phyloP scores from a whole-genome alignment of 2,329 filamentous ascomycete species.

The Fusarium paranaense region DNA sequence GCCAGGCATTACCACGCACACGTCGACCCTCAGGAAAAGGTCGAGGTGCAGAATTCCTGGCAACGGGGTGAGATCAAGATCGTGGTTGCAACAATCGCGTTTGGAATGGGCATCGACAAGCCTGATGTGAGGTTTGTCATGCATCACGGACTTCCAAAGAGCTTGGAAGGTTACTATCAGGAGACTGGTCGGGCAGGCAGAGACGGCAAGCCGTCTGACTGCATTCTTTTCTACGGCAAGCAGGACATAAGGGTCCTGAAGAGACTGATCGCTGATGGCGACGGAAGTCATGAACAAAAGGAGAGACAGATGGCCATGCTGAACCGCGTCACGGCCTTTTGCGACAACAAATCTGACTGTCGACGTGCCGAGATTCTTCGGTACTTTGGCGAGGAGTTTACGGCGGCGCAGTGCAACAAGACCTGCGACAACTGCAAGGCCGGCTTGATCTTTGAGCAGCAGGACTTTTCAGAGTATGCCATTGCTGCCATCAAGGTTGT shows the following conservation, averaged over 20 bases:
- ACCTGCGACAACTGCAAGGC: slow-evolving; percentile 92
- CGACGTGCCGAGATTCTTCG: slow-evolving; percentile 86
- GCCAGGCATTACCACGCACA: slow-evolving; percentile 90
- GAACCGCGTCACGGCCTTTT: slow-evolving; percentile 85
- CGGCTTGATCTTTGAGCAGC: slow-evolving; percentile 74
- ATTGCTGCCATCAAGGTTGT: slow-evolving; percentile 77
- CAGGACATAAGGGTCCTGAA: slow-evolving; percentile 79
- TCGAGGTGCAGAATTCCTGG: slow-evolving; percentile 81
- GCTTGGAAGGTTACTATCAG: slow-evolving; percentile 97
- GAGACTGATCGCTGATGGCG: slow-evolving; percentile 85
- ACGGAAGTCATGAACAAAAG: slow-evolving; percentile 82
- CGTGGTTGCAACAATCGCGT: slow-evolving; percentile 97
- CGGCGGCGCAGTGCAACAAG: slow-evolving; percentile 74
- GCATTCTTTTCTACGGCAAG: slow-evolving; percentile 90
- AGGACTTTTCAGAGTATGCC: slow-evolving; percentile 83
- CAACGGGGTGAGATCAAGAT: slow-evolving; percentile 84
- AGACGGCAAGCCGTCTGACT: slow-evolving; percentile 88
- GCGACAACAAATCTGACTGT: slow-evolving; percentile 89
- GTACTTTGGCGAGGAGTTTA: slow-evolving; percentile 94
- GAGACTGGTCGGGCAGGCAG: slow-evolving; percentile 95
- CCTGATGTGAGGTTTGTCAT: slow-evolving; percentile 96
- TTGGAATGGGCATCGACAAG: slow-evolving; percentile 99
- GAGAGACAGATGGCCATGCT: slow-evolving; percentile 88
- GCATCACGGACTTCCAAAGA: slow-evolving; percentile 93
- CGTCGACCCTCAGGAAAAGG: slow-evolving; percentile 76